phyloP scores from a whole-genome alignment of 495 filamentous ascomycete species.

The Penicillium psychrofluorescens region DNA sequence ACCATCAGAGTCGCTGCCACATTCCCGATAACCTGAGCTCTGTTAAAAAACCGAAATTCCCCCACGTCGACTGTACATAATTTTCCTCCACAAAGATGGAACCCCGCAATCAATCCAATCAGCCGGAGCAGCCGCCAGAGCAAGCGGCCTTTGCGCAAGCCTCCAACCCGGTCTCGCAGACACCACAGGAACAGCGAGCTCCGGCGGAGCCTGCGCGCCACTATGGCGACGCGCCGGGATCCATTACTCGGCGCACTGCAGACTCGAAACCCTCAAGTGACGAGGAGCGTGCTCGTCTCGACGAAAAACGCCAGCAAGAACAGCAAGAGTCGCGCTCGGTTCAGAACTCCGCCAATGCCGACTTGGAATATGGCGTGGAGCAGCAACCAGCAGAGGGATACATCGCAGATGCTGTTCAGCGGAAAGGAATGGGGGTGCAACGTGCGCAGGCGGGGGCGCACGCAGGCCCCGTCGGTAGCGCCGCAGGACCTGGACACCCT shows the following conservation, averaged over 20 bases:
- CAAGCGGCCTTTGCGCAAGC: constrained; percentile 41
- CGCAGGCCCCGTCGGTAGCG: constrained; percentile 27
- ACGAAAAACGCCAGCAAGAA: constrained; percentile 8
- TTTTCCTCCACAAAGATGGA: constrained; percentile 6
- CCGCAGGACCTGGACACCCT: constrained; percentile 19
- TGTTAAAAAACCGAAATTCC: too few species aligned
- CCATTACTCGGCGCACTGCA: constrained; percentile 32
- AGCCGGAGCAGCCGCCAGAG: constrained; percentile 43
- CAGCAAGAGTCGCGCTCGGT: constrained; percentile 8
- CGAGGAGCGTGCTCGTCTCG: constrained; percentile 17
- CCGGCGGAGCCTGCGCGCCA: constrained; percentile 18
- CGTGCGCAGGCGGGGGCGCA: constrained; percentile 33
- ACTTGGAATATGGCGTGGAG: constrained; percentile 51
- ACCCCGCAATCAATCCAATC: constrained; percentile 5
- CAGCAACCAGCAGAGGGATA: constrained; percentile 45
- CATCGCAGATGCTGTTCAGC: constrained; percentile 41
- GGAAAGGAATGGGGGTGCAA: constrained; percentile 26
- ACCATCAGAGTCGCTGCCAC: neutral
- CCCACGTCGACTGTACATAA: too few species aligned
- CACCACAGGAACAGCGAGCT: constrained; percentile 37
- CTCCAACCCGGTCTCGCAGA: constrained; percentile 43
- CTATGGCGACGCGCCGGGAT: constrained; percentile 22
- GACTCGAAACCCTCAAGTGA: constrained; percentile 31
- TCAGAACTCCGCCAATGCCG: constrained; percentile 19
- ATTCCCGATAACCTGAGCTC: neutral